Evolutionary conservation across 2,329 filamentous ascomycete genomes (phyloP).

Genomic region (Monilinia aucupariae): DNA sequence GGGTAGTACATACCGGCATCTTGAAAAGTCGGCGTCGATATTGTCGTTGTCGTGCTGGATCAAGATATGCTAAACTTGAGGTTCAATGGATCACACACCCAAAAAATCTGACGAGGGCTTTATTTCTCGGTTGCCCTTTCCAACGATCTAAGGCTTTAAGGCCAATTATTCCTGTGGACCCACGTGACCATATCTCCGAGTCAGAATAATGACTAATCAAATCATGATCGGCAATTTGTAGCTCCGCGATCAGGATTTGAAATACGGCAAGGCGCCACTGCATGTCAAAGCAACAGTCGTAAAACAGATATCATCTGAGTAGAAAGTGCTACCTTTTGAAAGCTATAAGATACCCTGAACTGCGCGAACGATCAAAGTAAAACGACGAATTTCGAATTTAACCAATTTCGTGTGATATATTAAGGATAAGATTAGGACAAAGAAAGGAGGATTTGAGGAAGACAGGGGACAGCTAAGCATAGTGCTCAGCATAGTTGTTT

Average conservation of each 20-base stretch:
- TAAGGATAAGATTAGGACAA: slow-evolving; percentile 2
- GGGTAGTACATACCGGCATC: slow-evolving; percentile 47
- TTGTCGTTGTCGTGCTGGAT: slow-evolving; percentile 17
- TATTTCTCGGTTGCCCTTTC: slow-evolving; percentile 16
- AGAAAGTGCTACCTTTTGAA: slow-evolving; percentile 2
- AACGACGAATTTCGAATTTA: background rate
- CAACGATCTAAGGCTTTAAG: background rate
- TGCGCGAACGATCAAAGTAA: background rate
- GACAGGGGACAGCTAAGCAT: slow-evolving; percentile 15
- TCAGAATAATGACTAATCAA: slow-evolving; percentile 14
- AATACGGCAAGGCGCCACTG: slow-evolving; percentile 14
- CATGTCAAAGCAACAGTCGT: slow-evolving; percentile 11
- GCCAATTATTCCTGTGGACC: background rate
- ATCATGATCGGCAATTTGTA: slow-evolving; percentile 4
- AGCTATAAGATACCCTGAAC: background rate
- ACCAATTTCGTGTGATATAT: background rate
- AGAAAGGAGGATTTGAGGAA: slow-evolving; percentile 7
- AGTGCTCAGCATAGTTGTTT: slow-evolving; percentile 16
- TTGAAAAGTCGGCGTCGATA: slow-evolving; percentile 41
- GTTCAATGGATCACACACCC: slow-evolving; percentile 8
- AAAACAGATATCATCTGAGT: slow-evolving; percentile 9
- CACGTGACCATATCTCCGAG: background rate
- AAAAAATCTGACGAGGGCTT: slow-evolving; percentile 18
- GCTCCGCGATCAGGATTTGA: slow-evolving; percentile 10
- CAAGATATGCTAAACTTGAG: background rate